Evolutionary conservation across 768 basidiomycete genomes (phyloP), one percentile per base, ranked within the genome.

Genomic region (Suillus weaverae): DNA sequence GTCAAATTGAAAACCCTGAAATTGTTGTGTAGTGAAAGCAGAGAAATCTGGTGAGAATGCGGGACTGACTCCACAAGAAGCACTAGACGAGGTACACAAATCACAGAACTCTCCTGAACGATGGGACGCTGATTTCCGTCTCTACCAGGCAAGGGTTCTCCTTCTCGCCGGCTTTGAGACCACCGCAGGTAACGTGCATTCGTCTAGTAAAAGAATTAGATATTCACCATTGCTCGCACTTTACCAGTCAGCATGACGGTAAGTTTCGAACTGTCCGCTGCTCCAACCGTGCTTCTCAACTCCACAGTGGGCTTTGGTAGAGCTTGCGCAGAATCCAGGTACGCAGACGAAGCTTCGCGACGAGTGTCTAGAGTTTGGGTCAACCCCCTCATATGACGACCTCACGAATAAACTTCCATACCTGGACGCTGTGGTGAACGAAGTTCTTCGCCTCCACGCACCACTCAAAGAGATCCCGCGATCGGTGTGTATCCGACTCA

Each of bases 361-460:
- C 30, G 76, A 77, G 62, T 71, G 76, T 33, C 46, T 64, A 16
- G 60, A 71, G 48, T 71, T 73, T 54, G 56, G 36, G 41, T 48
- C 64, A 6, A 78, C 81, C 53, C 76, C 78, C 20, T 74, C 77
- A 1, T 82, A 76, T 75, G 79, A 82, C 54, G 72, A 79, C 66
- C 74, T 83, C 30, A 70, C 64, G 7, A 72, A 70, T 66, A 73
- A 48, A 61, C 67, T 80, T 36, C 82, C 80, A 14, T 80, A 77
- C 65, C 77, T 83, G 32, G 81, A 83, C 61, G 80, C 79, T 10
- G 73, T 81, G 22, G 73, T 78, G 2, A 76, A 75, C 36, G 82
- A 83, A 64, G 72, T 72, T 9, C 68, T 83, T 20, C 73, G 82
- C 20, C 43, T 80, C 6, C 80, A 81, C 60, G 74, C 80, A 2